A percentile compares a stretch with the other conserved stretches of the same genome.
phyloP scores from a whole-genome alignment of 2,329 filamentous ascomycete genomes.

The Fusarium tjaetaba region DNA sequence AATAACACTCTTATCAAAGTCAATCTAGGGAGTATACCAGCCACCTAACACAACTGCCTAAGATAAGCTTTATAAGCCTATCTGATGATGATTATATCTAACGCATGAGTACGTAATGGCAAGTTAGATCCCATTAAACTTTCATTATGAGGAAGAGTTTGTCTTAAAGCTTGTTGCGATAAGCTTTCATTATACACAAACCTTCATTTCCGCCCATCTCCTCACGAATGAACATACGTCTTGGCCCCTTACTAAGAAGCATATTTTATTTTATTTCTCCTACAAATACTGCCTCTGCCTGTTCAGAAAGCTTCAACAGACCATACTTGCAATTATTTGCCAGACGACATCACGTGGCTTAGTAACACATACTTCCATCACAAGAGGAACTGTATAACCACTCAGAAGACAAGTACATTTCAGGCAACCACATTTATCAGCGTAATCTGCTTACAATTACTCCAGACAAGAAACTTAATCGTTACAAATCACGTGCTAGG shows the following conservation, averaged over 20 bases:
- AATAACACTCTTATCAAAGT: too few species aligned
- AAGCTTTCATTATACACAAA: neutral
- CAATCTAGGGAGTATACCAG: too few species aligned
- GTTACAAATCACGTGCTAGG: rapidly evolving
- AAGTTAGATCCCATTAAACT: neutral
- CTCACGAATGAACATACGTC: neutral
- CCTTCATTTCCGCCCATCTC: neutral
- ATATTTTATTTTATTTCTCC: neutral
- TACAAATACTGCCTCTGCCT: neutral
- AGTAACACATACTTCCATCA: neutral
- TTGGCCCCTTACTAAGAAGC: neutral
- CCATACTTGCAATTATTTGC: neutral
- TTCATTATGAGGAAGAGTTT: neutral
- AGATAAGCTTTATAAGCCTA: too few species aligned
- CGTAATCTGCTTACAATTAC: neutral
- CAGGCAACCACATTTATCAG: neutral
- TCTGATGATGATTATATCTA: too few species aligned
- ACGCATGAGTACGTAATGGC: neutral
- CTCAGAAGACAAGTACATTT: neutral
- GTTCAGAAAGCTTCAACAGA: neutral
- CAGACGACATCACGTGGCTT: neutral
- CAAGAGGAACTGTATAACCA: neutral
- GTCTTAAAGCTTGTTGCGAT: neutral
- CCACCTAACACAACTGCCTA: too few species aligned
- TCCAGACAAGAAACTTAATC: neutral